Evolutionary conservation across 2,329 filamentous ascomycete genomes (phyloP).

Genomic region (Catunica adiposa): DNA sequence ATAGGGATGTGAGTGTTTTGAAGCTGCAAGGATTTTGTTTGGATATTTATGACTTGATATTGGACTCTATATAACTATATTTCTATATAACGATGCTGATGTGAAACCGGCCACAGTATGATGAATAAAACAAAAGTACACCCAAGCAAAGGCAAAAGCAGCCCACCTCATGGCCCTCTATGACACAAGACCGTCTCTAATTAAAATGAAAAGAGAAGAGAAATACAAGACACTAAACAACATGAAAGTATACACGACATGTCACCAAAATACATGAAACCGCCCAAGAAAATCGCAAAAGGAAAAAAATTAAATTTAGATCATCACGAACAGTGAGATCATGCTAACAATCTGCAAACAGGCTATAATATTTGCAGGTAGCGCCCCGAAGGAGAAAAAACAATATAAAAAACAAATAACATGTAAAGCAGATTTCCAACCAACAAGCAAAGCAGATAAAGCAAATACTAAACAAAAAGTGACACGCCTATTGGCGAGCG

Average conservation of each 20-base stretch:
- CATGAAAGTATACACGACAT: neutral
- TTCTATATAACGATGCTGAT: no score
- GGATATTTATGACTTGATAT: neutral
- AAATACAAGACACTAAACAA: neutral
- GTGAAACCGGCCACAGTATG: no score
- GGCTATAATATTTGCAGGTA: neutral
- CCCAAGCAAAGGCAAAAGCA: neutral
- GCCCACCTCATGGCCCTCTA: neutral
- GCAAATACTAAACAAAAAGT: no score
- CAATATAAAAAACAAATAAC: neutral
- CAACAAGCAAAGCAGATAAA: constrained; percentile 1
- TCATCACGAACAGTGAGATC: neutral
- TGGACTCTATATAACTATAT: no score
- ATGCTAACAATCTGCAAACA: neutral
- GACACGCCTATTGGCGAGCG: neutral
- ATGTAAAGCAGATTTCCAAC: neutral
- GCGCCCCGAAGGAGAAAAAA: no score
- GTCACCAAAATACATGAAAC: neutral
- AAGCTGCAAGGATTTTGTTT: neutral
- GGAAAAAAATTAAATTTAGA: neutral
- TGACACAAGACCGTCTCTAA: constrained; percentile 1
- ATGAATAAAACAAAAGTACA: neutral
- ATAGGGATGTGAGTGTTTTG: no score
- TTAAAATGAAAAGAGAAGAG: neutral
- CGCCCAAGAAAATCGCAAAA: neutral